phyloP scores from a whole-genome alignment of 139 green algal species.

The Bryopsis sp. region DNA sequence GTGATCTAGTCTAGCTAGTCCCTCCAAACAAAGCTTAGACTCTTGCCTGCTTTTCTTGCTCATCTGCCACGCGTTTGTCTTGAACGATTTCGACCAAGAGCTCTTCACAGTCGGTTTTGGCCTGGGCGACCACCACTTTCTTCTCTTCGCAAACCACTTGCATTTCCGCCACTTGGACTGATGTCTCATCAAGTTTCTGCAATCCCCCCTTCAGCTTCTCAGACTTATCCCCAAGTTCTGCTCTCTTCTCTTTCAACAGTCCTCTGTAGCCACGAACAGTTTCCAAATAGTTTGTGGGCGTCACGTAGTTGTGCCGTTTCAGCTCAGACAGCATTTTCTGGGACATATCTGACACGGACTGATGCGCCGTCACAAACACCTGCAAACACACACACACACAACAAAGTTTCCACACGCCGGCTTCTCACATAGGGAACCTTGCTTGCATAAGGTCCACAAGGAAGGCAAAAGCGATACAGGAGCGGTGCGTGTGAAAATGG shows the following conservation, averaged over 20 bases:
- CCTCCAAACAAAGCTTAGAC: neutral
- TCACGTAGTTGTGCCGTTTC: constrained; percentile 69
- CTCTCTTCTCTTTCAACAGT: constrained; percentile 62
- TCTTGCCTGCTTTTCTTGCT: constrained; percentile 68
- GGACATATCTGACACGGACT: constrained; percentile 41
- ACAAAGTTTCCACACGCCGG: neutral
- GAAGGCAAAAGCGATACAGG: no score
- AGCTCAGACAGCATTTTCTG: constrained; percentile 44
- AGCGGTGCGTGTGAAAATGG: no score
- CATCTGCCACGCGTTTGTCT: constrained; percentile 77
- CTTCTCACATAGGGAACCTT: no score
- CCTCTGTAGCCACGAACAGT: constrained; percentile 54
- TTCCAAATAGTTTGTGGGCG: constrained; percentile 74
- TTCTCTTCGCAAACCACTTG: constrained; percentile 66
- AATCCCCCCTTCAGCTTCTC: constrained; percentile 66
- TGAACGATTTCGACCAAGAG: constrained; percentile 81
- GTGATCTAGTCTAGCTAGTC: neutral
- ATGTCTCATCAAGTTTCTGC: constrained; percentile 70
- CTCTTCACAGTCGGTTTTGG: constrained; percentile 77
- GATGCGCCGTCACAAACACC: constrained; percentile 60
- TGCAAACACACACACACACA: constrained; percentile 16
- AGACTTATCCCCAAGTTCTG: constrained; percentile 50
- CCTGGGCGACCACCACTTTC: constrained; percentile 63
- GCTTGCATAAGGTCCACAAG: no score
- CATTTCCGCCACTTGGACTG: constrained; percentile 61